Evolutionary conservation across 139 green algal species (phyloP).

Genomic region (Bryopsis sp.): DNA sequence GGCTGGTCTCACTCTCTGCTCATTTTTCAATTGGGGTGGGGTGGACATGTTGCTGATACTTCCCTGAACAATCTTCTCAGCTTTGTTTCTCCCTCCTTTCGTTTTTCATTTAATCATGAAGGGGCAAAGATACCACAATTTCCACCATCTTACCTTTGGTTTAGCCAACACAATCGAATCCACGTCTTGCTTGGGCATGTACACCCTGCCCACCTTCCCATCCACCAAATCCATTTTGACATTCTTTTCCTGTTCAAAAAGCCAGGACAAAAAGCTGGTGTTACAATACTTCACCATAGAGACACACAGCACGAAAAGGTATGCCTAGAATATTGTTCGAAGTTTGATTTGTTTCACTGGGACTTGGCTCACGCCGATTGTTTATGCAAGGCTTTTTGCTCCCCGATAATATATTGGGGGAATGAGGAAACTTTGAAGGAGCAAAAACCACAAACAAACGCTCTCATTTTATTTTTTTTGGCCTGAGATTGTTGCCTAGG

Average conservation of each 20-base stretch:
- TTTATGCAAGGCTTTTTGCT: no score
- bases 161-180: conserved; percentile 68
- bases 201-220: conserved; percentile 84
- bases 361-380: no score
- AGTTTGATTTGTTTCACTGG: no score
- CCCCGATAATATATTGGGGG: no score
- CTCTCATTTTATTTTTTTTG: no score
- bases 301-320: not conserved
- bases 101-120: not conserved
- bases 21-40: not conserved
- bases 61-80: not conserved
- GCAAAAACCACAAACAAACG: no score
- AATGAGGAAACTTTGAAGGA: no score
- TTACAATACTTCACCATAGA: no score
- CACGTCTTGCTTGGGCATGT: conserved; percentile 83
- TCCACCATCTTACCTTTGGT: conserved; percentile 48
- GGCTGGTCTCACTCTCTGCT: not conserved
- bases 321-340: no score
- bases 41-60: not conserved
- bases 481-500: no score
- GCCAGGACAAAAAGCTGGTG: no score
- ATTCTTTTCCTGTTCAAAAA: conserved; percentile 75
- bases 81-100: not conserved
- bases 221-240: conserved; percentile 56
- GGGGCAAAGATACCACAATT: not conserved